Evolutionary conservation across 2,329 filamentous ascomycete species (phyloP).

Genomic region (Ceratocystis colombiana): DNA sequence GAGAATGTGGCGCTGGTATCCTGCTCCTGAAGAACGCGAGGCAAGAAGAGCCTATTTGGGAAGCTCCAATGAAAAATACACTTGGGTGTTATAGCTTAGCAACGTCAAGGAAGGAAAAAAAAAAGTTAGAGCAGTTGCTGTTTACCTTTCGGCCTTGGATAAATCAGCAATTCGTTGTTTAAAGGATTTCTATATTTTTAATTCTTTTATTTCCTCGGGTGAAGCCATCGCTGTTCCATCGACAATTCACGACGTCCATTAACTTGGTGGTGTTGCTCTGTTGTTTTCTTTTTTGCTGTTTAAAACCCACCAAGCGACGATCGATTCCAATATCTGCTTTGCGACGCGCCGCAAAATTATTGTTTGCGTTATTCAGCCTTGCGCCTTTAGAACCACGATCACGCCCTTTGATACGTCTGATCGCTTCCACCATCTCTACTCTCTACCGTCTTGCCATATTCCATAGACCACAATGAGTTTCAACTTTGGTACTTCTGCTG

Average conservation of each 20-base stretch:
- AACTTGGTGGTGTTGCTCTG: background rate
- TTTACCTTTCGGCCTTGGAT: background rate
- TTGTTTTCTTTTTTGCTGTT: background rate
- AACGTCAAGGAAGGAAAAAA: background rate
- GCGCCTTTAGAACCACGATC: slow-evolving; percentile 14
- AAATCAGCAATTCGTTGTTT: background rate
- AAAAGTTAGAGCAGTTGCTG: slow-evolving; percentile 6
- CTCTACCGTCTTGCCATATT: background rate
- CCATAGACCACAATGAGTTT: slow-evolving; percentile 34
- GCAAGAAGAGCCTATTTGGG: slow-evolving; percentile 6
- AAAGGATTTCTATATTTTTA: background rate
- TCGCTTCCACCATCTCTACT: background rate
- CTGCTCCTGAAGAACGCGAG: slow-evolving; percentile 18
- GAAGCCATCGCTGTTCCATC: background rate
- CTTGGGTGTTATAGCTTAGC: background rate
- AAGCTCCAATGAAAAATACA: slow-evolving; percentile 2
- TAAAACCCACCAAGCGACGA: background rate
- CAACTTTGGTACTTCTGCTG: slow-evolving; percentile 35
- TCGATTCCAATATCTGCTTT: background rate
- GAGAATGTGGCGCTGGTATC: slow-evolving; percentile 16
- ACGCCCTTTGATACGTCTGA: background rate
- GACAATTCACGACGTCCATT: background rate
- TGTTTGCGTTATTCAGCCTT: slow-evolving; percentile 18
- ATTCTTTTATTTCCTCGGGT: background rate
- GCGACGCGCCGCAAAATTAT: slow-evolving; percentile 7